Percentiles rank a stretch among this genome's conserved stretches.
These are phyloP conservation scores for Neopestalotiopsis clavispora DNA, from an alignment of 2,329 filamentous ascomycete genomes.

Conservation along the genomic window DNA sequence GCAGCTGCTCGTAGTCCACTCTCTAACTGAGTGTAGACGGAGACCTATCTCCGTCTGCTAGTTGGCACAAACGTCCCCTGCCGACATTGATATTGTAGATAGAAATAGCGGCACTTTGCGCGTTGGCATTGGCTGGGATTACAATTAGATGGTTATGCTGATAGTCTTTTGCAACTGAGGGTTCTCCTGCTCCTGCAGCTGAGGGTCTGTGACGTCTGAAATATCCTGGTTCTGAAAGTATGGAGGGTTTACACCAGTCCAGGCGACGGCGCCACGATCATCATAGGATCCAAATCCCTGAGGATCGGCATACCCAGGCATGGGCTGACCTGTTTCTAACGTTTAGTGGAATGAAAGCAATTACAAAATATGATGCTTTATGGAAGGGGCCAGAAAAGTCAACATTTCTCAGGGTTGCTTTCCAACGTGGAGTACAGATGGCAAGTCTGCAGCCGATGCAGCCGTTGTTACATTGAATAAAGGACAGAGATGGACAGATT, in stretches of 20 bases:
- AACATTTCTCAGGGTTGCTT: too few relatives aligned
- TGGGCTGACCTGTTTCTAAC: slow-evolving; percentile 12
- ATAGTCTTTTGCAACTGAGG: not conserved
- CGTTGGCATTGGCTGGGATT: too few relatives aligned
- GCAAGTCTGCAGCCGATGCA: not conserved
- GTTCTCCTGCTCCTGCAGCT: not conserved
- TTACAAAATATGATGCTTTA: too few relatives aligned
- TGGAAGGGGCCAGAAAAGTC: too few relatives aligned
- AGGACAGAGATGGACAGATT: not conserved
- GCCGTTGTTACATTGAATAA: not conserved
- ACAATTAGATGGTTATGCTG: not conserved
- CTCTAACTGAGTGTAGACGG: too few relatives aligned
- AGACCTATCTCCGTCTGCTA: too few relatives aligned
- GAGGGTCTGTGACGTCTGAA: not conserved
- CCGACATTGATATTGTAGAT: too few relatives aligned
- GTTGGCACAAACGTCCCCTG: too few relatives aligned
- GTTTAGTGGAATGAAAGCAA: not conserved
- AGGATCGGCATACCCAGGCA: slow-evolving; percentile 38
- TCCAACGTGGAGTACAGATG: not conserved
- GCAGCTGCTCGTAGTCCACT: too few relatives aligned
- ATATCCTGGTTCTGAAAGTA: not conserved
- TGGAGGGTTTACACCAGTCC: not conserved
- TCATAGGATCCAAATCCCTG: slow-evolving; percentile 35
- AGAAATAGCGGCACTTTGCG: too few relatives aligned
- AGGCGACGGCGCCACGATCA: not conserved